Conservation (phyloP, 305 asterid genomes). For the Rubia peregrina region DNA sequence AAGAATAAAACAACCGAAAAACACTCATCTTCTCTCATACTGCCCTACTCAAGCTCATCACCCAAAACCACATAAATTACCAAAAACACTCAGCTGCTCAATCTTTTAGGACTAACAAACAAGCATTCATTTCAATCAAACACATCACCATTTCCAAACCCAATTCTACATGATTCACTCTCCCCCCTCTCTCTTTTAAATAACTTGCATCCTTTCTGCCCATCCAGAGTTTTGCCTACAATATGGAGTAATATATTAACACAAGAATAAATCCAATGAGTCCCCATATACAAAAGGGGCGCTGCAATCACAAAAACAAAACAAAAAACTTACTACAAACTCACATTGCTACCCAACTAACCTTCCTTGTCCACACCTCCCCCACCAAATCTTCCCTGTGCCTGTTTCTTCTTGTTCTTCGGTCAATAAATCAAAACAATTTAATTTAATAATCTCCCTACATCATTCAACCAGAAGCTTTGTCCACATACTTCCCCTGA, state of each 20-base stretch:
- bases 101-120: too few species aligned
- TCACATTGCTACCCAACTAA: constrained; percentile 17
- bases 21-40: too few species aligned
- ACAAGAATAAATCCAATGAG: constrained; percentile 66
- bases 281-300: constrained; percentile 3
- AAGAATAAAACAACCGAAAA: too few species aligned
- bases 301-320: neutral
- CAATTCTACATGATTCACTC: neutral
- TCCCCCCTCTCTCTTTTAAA: constrained; percentile 6
- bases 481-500: neutral
- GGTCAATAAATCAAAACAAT: neutral
- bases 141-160: too few species aligned
- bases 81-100: too few species aligned
- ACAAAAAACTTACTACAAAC: constrained; percentile 19
- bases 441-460: neutral
- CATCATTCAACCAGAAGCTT: neutral
- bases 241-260: constrained; percentile 22
- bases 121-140: too few species aligned
- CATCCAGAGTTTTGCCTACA: too few species aligned
- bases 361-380: neutral
- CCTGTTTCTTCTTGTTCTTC: neutral
- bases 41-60: too few species aligned
- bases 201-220: neutral
- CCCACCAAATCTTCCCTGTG: neutral
- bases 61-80: too few species aligned